phyloP scores from a whole-genome alignment of 495 filamentous ascomycete genomes.

The Talaromyces ruber region DNA sequence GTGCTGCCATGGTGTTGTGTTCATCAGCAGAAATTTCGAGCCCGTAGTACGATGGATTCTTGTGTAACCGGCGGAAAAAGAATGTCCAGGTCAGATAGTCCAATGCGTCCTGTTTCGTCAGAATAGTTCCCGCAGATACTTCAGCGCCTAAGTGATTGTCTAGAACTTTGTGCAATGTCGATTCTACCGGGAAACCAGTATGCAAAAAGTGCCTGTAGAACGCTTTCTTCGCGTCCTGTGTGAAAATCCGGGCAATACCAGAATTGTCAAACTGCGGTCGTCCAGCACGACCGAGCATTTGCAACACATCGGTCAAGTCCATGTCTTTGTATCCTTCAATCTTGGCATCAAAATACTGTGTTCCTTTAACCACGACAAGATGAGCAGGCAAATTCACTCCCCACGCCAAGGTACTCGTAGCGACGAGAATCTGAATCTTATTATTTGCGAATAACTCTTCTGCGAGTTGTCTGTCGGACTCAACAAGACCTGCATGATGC shows the following conservation, averaged over 20 bases:
- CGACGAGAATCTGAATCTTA: conserved; percentile 94
- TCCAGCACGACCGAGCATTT: conserved; percentile 95
- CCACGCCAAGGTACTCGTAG: conserved; percentile 97
- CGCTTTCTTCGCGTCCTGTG: conserved; percentile 95
- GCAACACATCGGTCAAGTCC: conserved; percentile 96
- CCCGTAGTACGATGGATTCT: conserved; percentile 97
- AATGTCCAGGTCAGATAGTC: conserved; percentile 99
- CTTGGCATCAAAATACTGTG: conserved; percentile 97
- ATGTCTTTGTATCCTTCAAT: conserved; percentile 97
- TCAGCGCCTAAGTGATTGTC: conserved; percentile 97
- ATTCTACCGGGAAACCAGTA: conserved; percentile 96
- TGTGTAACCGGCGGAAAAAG: conserved; percentile 94
- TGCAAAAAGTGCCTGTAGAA: conserved; percentile 99
- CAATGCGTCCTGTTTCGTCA: conserved; percentile 91
- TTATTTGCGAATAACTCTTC: conserved; percentile 96
- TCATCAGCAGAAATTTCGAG: conserved; percentile 91
- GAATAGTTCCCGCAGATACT: conserved; percentile 84
- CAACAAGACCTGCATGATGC: conserved; percentile 94
- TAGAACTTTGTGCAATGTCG: conserved; percentile 87
- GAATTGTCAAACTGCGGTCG: conserved; percentile 94
- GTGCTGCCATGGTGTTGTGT: conserved; percentile 80
- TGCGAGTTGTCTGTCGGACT: conserved; percentile 81
- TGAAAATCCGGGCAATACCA: conserved; percentile 93
- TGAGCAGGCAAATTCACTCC: conserved; percentile 97
- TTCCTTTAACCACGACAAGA: conserved; percentile 95